These are phyloP conservation scores for Talaromyces liani DNA, from an alignment of 495 filamentous ascomycete genomes.

Conservation along the genomic window DNA sequence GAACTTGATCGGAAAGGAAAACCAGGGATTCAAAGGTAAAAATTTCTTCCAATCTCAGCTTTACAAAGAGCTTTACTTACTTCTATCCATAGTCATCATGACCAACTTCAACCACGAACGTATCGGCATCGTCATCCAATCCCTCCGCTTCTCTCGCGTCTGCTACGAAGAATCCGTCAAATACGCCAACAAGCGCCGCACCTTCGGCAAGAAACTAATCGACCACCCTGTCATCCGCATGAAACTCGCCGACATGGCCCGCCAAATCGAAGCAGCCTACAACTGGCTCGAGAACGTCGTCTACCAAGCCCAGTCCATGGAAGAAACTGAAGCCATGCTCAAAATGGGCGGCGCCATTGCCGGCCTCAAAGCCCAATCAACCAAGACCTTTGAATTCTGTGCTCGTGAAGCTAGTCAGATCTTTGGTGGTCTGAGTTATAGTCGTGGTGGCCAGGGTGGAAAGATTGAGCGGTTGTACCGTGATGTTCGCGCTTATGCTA, in stretches of 20 bases:
- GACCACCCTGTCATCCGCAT: constrained; percentile 96
- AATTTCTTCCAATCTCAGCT: neutral
- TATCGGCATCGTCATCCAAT: constrained; percentile 98
- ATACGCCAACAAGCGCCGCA: constrained; percentile 92
- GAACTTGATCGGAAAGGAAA: constrained; percentile 95
- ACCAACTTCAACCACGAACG: constrained; percentile 99
- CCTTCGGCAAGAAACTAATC: constrained; percentile 92
- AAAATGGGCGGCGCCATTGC: constrained; percentile 93
- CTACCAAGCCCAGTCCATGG: constrained; percentile 89
- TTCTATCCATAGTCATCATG: constrained; percentile 61
- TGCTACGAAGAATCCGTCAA: constrained; percentile 95
- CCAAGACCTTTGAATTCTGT: constrained; percentile 93
- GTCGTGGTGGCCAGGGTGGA: constrained; percentile 84
- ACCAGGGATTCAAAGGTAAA: constrained; percentile 87
- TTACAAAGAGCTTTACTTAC: constrained; percentile 4
- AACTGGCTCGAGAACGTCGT: constrained; percentile 97
- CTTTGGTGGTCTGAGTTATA: constrained; percentile 92
- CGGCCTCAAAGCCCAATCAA: constrained; percentile 85
- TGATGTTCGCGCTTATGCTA: constrained; percentile 96
- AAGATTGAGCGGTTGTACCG: constrained; percentile 95
- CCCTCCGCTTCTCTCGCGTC: constrained; percentile 87
- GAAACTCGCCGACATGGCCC: constrained; percentile 96
- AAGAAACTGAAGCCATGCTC: constrained; percentile 91
- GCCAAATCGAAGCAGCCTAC: constrained; percentile 93
- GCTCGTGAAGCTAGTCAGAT: constrained; percentile 95